phyloP scores from a whole-genome alignment of 1,284 basidiomycete species.

The Naganishia cerealis region DNA sequence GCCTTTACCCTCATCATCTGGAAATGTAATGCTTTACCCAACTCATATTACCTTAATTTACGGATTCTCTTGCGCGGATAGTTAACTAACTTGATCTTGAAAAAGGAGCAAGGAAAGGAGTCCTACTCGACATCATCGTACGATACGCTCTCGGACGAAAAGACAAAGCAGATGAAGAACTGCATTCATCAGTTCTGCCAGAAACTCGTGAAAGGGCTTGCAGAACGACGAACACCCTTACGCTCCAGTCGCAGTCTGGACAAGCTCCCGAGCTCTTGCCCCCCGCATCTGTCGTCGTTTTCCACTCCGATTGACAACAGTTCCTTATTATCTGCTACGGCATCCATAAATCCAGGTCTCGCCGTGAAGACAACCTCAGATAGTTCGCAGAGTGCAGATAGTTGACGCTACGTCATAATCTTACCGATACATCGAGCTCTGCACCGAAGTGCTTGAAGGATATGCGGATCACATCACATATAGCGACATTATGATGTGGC shows the following conservation, averaged over 20 bases:
- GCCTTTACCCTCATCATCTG: slow-evolving; percentile 9
- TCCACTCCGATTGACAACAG: neutral
- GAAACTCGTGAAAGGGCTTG: slow-evolving; percentile 49
- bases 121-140: slow-evolving; percentile 70
- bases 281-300: neutral
- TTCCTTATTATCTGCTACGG: neutral
- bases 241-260: neutral
- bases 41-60: slow-evolving; percentile 8
- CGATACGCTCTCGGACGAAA: slow-evolving; percentile 79
- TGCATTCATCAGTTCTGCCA: slow-evolving; percentile 75
- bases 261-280: neutral
- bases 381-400: neutral
- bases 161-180: slow-evolving; percentile 85
- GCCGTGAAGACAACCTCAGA: neutral
- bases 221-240: slow-evolving; percentile 49
- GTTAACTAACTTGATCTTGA: slow-evolving; percentile 76
- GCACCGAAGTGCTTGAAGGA: too few relatives aligned
- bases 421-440: too few relatives aligned
- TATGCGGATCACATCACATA: too few relatives aligned
- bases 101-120: slow-evolving; percentile 90
- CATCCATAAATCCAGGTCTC: neutral
- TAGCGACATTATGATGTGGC: too few relatives aligned
- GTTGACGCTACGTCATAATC: neutral
- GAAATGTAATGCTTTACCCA: neutral
- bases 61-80: slow-evolving; percentile 43